phyloP scores from a whole-genome alignment of 768 basidiomycete species.

The Mycena pura region DNA sequence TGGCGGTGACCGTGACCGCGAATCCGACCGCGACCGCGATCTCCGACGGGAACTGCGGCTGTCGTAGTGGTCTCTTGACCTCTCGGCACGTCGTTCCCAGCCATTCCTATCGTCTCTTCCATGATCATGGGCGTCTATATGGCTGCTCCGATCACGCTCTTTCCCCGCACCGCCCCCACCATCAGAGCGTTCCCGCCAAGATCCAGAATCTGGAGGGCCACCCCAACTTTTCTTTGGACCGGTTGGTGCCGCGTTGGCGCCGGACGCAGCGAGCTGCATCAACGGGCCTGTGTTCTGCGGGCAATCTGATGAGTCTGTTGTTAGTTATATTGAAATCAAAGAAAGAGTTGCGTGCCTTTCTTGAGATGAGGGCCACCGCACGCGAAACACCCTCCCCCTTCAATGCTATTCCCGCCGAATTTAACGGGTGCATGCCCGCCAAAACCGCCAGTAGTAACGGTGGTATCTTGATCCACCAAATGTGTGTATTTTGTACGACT shows the following conservation, averaged over 20 bases:
- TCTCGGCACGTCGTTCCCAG: conserved; percentile 34
- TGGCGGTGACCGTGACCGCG: conserved; percentile 40
- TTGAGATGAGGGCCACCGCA: conserved; percentile 96
- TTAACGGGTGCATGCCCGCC: conserved; percentile 63
- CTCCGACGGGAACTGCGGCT: conserved; percentile 34
- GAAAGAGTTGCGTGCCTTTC: conserved; percentile 61
- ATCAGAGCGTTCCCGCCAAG: conserved; percentile 43
- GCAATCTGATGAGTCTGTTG: conserved; percentile 45
- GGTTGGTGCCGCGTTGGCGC: conserved; percentile 41
- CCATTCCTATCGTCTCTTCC: conserved; percentile 30
- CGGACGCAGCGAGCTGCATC: conserved; percentile 38
- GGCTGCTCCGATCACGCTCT: conserved; percentile 23
- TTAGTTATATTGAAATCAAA: background rate
- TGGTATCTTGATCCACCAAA: conserved; percentile 93
- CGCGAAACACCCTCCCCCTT: conserved; percentile 82
- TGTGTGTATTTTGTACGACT: conserved; percentile 97
- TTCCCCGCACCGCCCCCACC: conserved; percentile 25
- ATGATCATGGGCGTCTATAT: conserved; percentile 27
- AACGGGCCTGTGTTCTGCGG: conserved; percentile 55
- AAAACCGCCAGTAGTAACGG: conserved; percentile 64
- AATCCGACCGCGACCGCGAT: conserved; percentile 35
- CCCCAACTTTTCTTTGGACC: conserved; percentile 41
- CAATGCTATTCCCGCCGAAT: conserved; percentile 59
- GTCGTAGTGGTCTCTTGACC: conserved; percentile 33
- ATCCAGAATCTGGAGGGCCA: conserved; percentile 34